Conservation (phyloP, 306 rosid species). For the Quercus cerris region DNA sequence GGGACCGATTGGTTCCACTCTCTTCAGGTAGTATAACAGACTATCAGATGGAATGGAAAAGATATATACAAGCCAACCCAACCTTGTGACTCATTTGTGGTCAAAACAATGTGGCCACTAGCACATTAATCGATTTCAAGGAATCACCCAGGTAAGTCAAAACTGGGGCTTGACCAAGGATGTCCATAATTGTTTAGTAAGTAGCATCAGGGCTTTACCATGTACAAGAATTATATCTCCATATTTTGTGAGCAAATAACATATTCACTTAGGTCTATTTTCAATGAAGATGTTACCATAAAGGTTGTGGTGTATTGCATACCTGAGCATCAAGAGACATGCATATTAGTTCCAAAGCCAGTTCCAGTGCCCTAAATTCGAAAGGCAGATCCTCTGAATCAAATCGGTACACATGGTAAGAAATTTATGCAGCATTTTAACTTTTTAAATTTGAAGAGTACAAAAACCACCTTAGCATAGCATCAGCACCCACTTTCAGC, state of each 20-base stretch:
- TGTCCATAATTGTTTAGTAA: not conserved
- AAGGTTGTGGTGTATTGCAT: constrained; percentile 21
- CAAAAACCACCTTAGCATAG: not conserved
- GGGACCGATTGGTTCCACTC: not conserved
- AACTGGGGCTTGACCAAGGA: not conserved
- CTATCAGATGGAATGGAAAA: not conserved
- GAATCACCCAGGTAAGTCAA: no score
- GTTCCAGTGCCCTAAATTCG: constrained; percentile 86
- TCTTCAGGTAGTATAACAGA: not conserved
- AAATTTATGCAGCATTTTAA: constrained; percentile 11
- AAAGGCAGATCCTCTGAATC: constrained; percentile 90
- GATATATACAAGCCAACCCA: not conserved
- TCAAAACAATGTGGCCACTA: not conserved
- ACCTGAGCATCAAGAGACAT: constrained; percentile 91
- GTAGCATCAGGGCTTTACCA: not conserved
- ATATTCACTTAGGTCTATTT: not conserved
- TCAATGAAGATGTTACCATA: not conserved
- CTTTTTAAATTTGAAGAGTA: not conserved
- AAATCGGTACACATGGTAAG: constrained; percentile 33
- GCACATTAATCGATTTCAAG: not conserved
- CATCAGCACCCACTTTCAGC: not conserved
- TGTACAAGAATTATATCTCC: not conserved
- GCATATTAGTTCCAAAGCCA: constrained; percentile 92
- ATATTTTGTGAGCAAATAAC: not conserved
- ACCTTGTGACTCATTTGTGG: not conserved